Conservation (phyloP, 169 alveolate genomes). For the Cryptosporidium andersoni region DNA sequence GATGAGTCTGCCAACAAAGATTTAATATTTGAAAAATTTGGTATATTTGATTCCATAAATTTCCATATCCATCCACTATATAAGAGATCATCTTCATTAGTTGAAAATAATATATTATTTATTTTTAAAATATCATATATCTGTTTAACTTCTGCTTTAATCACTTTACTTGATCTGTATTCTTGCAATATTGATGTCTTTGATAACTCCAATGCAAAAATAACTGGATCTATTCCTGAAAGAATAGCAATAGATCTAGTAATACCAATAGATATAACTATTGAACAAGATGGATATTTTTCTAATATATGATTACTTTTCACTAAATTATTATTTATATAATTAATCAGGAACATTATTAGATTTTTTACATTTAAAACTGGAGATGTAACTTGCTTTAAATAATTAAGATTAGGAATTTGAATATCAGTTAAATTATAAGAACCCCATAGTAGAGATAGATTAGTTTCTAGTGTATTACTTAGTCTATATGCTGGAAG, state of each 20-base stretch:
- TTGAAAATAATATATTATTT: background rate
- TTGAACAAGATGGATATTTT: conserved; percentile 21
- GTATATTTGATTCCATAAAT: background rate
- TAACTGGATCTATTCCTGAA: conserved; percentile 5
- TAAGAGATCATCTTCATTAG: background rate
- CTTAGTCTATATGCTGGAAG: conserved; percentile 15
- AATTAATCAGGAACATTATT: conserved; percentile 4
- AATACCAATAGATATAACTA: background rate
- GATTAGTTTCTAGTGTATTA: background rate
- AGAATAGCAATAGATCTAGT: conserved; percentile 9
- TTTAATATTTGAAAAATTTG: background rate
- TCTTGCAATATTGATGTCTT: conserved; percentile 27
- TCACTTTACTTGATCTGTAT: background rate
- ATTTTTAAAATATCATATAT: background rate
- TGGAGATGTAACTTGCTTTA: conserved; percentile 15
- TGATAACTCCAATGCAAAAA: conserved; percentile 14
- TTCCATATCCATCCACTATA: conserved; percentile 19
- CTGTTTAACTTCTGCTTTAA: background rate
- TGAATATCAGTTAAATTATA: conserved; percentile 15
- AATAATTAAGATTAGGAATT: conserved; percentile 15
- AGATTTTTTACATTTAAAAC: conserved; percentile 8
- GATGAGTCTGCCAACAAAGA: background rate
- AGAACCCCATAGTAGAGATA: conserved; percentile 29
- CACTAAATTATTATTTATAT: conserved; percentile 8
- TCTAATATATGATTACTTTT: background rate